Conservation (phyloP, 129 eudicot genomes). For the Smallanthus sonchifolius region DNA sequence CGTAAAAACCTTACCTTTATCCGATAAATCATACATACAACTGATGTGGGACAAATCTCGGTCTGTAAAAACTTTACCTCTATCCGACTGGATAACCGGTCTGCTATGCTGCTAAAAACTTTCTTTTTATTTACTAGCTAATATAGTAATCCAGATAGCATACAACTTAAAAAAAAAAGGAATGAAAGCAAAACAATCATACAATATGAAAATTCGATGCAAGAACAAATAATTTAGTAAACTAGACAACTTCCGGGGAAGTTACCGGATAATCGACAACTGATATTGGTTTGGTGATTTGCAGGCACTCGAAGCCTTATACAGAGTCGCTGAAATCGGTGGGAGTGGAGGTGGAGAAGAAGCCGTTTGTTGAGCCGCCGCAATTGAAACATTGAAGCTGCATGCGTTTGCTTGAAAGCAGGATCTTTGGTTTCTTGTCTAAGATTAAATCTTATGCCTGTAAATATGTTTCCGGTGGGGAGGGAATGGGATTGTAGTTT, state of each 20-base stretch:
- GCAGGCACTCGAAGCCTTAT: constrained; percentile 32
- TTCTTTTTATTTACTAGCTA: no score
- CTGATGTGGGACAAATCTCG: no score
- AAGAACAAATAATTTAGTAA: background rate
- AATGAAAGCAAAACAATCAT: no score
- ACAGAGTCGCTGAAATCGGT: constrained; percentile 49
- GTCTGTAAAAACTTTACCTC: no score
- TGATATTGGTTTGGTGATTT: background rate
- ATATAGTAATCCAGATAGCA: no score
- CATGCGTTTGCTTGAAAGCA: background rate
- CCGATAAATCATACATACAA: no score
- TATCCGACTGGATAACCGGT: no score
- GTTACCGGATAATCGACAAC: background rate
- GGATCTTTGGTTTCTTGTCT: background rate
- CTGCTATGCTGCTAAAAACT: no score
- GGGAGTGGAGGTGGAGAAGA: constrained; percentile 45
- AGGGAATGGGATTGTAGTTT: no score
- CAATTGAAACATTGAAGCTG: constrained; percentile 24
- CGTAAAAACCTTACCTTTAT: no score
- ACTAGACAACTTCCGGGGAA: background rate
- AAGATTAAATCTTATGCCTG: background rate
- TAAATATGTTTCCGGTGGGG: background rate
- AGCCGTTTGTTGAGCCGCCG: constrained; percentile 30
- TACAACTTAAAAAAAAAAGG: no score
- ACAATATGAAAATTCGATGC: constrained; percentile 14